phyloP scores from a whole-genome alignment of 2,329 filamentous ascomycete genomes.

The Septoria linicola region DNA sequence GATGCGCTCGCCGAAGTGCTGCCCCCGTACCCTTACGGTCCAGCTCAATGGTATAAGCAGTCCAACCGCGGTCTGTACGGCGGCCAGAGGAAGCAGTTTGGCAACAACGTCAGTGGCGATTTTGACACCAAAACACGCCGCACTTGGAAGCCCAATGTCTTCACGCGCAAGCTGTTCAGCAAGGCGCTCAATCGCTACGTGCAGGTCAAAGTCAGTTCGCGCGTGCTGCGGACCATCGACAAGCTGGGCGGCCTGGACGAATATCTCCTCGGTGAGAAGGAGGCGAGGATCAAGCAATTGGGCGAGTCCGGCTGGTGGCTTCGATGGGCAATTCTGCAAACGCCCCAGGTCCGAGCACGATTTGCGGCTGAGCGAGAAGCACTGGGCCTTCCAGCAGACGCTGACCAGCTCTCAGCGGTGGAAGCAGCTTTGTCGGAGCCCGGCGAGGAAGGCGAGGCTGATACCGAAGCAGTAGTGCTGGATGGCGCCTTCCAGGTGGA shows the following conservation, averaged over 20 bases:
- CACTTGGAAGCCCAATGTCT: constrained; percentile 72
- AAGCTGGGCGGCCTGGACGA: constrained; percentile 87
- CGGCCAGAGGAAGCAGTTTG: constrained; percentile 68
- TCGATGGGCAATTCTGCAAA: constrained; percentile 87
- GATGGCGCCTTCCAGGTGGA: constrained; percentile 34
- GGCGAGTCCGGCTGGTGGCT: constrained; percentile 88
- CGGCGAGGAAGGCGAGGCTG: constrained; percentile 19
- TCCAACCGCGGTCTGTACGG: constrained; percentile 62
- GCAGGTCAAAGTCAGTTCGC: constrained; percentile 66
- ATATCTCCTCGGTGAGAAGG: constrained; percentile 81
- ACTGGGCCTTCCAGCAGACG: constrained; percentile 59
- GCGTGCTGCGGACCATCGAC: constrained; percentile 66
- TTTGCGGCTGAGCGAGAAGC: constrained; percentile 64
- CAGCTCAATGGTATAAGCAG: constrained; percentile 72
- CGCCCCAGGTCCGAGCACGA: constrained; percentile 61
- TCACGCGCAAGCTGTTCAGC: constrained; percentile 66
- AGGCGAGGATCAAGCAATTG: constrained; percentile 76
- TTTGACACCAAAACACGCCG: constrained; percentile 70
- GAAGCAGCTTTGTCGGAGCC: constrained; percentile 13
- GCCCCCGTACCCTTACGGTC: constrained; percentile 68
- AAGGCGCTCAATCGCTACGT: constrained; percentile 62
- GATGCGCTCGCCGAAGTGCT: constrained; percentile 36
- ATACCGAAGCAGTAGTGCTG: constrained; percentile 27
- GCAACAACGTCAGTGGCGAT: constrained; percentile 70
- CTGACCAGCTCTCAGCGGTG: constrained; percentile 22